phyloP scores from a whole-genome alignment of 306 rosid species.

The Rosa chinensis region DNA sequence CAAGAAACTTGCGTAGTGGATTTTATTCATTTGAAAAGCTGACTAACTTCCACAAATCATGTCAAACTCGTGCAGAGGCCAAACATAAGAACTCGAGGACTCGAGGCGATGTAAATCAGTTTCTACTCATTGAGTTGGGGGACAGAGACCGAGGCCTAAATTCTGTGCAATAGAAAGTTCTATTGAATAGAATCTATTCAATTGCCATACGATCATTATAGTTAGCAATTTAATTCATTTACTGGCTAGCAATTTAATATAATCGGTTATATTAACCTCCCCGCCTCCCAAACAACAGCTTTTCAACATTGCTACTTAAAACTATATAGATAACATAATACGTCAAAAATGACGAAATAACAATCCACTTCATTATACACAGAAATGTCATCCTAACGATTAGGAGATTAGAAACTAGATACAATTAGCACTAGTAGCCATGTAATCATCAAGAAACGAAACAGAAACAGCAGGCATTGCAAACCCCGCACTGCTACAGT shows the following conservation, averaged over 20 bases:
- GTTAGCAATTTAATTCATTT: too few species aligned
- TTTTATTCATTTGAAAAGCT: too few species aligned
- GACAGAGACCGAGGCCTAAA: too few species aligned
- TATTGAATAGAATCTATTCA: too few species aligned
- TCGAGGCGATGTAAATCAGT: too few species aligned
- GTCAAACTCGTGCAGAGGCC: too few species aligned
- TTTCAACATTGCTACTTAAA: background rate
- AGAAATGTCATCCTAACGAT: background rate
- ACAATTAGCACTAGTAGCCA: background rate
- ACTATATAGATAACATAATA: background rate
- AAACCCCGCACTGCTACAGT: background rate
- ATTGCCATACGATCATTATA: too few species aligned
- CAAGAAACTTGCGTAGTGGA: too few species aligned
- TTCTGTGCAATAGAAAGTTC: too few species aligned
- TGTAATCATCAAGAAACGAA: conserved; percentile 4
- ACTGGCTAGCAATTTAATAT: background rate
- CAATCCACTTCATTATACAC: background rate
- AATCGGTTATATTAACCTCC: background rate
- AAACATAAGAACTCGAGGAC: too few species aligned
- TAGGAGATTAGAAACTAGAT: background rate
- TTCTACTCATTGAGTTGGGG: too few species aligned
- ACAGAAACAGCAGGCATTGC: background rate
- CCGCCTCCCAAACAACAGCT: background rate
- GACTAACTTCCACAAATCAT: too few species aligned
- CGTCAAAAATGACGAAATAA: background rate